Evolutionary conservation across 140 eudicot species (phyloP), one percentile per base, ranked within the genome.

Genomic region (Ambrosia hybrid): DNA sequence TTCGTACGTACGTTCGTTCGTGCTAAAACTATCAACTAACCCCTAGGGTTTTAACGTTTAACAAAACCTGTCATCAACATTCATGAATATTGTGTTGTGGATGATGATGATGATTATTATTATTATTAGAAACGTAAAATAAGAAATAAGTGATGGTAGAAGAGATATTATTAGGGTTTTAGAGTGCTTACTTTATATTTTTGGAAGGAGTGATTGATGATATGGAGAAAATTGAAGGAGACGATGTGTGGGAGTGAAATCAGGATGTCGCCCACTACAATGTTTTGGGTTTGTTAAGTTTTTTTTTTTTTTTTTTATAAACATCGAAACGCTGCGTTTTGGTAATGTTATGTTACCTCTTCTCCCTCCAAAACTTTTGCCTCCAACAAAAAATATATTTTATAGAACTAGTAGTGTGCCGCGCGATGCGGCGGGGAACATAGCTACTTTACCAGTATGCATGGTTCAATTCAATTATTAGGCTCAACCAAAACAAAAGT

Each of bases 281-380:
- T n/a, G 59, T 55, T 39, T 57, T 6, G 65, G 37, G 63, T 56
- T 37, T 12, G 14, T 55, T 41, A 21, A 0, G 0, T 21, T 21
- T 21, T 21, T 21, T 41, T 5, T 9, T 41, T 41, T 0, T 41
- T 0, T 21, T 21, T 21, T 71, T 71, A 4, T 53, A 45, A 57
- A 48, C 51, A 33, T 9, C 33, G 36, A 75, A 75, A 75, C 74
- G 79, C 74, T 2, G 80, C 80, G 74, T 67, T 76, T 76, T 55
- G 53, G 65, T 45, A 45, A 52, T 37, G 49, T 43, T 17, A 58
- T 71, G 76, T 43, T 38, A 71, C 51, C 38, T 67, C 16, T 26
- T 57, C 80, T 76, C 80, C 80, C 80, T 76, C 80, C 80, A 67
- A 76, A 76, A 76, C 73, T 26, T 37, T 37, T 37, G 41, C 3